Percentiles rank a stretch among this genome's conserved stretches.
These are phyloP conservation scores for Phlegmacium glaucopus DNA, from an alignment of 768 basidiomycete genomes.

Conservation along the genomic window DNA sequence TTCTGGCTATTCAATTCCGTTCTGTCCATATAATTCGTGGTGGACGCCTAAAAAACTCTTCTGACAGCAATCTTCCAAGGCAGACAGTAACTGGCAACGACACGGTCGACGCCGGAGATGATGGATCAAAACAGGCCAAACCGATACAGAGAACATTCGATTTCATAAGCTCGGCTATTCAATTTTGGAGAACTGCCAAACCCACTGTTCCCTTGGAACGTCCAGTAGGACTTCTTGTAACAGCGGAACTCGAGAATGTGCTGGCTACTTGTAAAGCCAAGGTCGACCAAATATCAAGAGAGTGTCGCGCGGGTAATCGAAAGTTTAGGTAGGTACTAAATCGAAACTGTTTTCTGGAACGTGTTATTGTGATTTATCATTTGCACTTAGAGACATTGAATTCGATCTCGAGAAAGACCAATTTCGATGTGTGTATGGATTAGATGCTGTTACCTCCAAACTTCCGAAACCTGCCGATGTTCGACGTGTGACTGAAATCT, in stretches of 20 bases:
- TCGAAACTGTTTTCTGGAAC: not conserved
- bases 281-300: slow-evolving; percentile 39
- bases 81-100: too few species aligned
- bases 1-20: too few species aligned
- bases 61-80: too few species aligned
- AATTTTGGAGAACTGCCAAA: too few species aligned
- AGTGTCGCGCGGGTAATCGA: slow-evolving; percentile 40
- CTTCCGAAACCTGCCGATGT: slow-evolving; percentile 31
- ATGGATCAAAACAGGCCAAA: too few species aligned
- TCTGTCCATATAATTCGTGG: too few species aligned
- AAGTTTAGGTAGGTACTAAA: slow-evolving; percentile 38
- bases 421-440: slow-evolving; percentile 36
- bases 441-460: slow-evolving; percentile 13
- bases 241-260: slow-evolving; percentile 43
- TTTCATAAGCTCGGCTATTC: too few species aligned
- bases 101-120: too few species aligned
- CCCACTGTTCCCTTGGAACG: slow-evolving; percentile 3
- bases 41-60: too few species aligned
- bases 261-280: slow-evolving; percentile 36
- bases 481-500: slow-evolving; percentile 47
- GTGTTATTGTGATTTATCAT: not conserved
- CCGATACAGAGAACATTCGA: too few species aligned
- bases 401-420: slow-evolving; percentile 46
- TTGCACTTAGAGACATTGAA: slow-evolving; percentile 39
- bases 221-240: slow-evolving; percentile 42